These are phyloP conservation scores for Acer negundo DNA, from an alignment of 345 rosid species.

Conservation along the genomic window DNA sequence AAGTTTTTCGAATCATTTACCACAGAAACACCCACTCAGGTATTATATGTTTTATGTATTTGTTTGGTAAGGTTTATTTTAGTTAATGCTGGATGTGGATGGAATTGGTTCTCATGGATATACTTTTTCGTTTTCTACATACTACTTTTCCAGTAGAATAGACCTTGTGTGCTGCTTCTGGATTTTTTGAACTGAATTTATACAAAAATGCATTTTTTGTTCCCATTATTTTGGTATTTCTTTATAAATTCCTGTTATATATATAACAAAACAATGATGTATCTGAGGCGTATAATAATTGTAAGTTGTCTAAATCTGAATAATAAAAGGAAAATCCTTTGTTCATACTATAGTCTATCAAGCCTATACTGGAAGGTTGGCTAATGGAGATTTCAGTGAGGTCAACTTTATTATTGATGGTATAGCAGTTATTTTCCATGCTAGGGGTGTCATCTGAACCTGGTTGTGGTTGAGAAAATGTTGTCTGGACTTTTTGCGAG, in stretches of 20 bases:
- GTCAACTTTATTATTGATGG: not conserved
- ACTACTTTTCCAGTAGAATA: not conserved
- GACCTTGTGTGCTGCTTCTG: not conserved
- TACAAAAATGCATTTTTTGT: not conserved
- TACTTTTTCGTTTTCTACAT: not conserved
- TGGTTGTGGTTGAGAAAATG: not conserved
- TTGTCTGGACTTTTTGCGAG: not conserved
- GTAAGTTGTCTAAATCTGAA: not conserved
- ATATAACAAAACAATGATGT: not conserved
- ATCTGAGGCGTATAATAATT: not conserved
- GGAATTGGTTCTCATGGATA: not conserved
- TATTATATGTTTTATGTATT: conserved; percentile 8
- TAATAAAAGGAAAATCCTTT: not conserved
- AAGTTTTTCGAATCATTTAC: conserved; percentile 42
- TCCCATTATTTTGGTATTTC: not conserved
- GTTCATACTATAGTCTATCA: not conserved
- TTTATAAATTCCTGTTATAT: not conserved
- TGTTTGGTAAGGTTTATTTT: not conserved
- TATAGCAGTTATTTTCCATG: not conserved
- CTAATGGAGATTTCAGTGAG: not conserved
- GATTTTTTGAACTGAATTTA: not conserved
- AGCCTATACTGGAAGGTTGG: not conserved
- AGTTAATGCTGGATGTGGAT: not conserved
- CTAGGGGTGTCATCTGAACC: not conserved
- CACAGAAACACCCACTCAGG: conserved; percentile 45